Base-by-base conservation (phyloP, 306 rosid genomes). In the Senna siamea region DNA sequence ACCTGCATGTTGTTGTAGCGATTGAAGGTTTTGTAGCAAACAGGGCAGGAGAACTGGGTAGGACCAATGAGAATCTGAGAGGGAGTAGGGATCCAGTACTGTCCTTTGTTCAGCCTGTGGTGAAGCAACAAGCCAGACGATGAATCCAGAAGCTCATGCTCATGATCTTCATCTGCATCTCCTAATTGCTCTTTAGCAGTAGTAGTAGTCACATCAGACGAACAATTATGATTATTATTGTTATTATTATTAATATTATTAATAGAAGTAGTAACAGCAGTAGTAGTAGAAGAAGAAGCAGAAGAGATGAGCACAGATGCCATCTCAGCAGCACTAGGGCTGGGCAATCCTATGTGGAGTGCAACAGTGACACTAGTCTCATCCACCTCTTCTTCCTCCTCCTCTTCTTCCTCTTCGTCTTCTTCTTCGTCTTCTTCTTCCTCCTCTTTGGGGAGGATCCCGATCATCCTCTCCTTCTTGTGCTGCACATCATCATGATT, bases 1-100 rank as follows among this genome's bases (percentile, higher is more conserved):
- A 91, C 98, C 93, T 93, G 98, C 98, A 93, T 93, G 91, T 93
- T 93, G 92, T 93, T 93, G 87, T 91, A 93, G 89, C 98, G 87
- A 77, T 93, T 93, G 91, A 93, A 93, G 71, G 96, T 89, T 83
- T 93, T 93, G 89, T 78, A 91, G 78, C 98, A 93, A 85, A 93
- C 97, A 69, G 98, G 97, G 85, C 98, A 93, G 59, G 98, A 93
- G 71, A 93, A 93, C 84, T 93, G 98, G 1, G 98, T 93, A 6
- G 97, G 97, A 77, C 98, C 96, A 80, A 93, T 91, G 86, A 93
- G 98, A 77, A 93, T 93, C 87, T 93, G 98, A 7, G 98, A 89
- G 63, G 98, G 98, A 10, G 98, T 93, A 17, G 97, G 97, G 90
- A 93, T 93, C 98, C 98, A 93, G 48, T 91, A 93, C 84, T 91